Percentiles rank a stretch among this genome's conserved stretches.
Conservation (phyloP, 768 basidiomycete species). For the Tricholoma hemisulphureum region DNA sequence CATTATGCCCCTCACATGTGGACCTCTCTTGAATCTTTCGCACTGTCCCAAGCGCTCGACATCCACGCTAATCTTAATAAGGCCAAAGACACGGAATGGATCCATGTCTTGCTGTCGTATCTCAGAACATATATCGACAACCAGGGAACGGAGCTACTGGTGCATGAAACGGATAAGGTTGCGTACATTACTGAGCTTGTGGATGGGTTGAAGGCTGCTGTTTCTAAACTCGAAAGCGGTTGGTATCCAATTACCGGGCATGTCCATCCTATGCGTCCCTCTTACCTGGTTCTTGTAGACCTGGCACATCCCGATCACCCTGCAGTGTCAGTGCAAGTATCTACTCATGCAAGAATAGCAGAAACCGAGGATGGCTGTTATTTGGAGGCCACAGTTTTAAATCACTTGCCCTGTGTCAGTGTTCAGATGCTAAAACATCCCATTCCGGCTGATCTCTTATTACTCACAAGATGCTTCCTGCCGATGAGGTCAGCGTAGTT, state of each 20-base stretch:
- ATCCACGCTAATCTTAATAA: conserved; percentile 58
- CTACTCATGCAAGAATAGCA: conserved; percentile 46
- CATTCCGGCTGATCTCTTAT: conserved; percentile 3
- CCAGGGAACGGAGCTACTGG: conserved; percentile 49
- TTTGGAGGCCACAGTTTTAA: conserved; percentile 59
- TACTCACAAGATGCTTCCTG: conserved; percentile 48
- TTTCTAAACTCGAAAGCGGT: conserved; percentile 57
- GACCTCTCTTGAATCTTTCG: conserved; percentile 76
- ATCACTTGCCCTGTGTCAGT: conserved; percentile 75
- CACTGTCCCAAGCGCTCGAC: conserved; percentile 73
- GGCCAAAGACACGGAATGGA: conserved; percentile 74
- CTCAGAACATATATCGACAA: conserved; percentile 66
- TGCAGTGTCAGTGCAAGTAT: conserved; percentile 52
- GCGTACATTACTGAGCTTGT: conserved; percentile 55
- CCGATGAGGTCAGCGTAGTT: conserved; percentile 61
- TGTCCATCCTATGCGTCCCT: background rate
- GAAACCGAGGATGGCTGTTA: conserved; percentile 66
- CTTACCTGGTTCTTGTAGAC: conserved; percentile 42
- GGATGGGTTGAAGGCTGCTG: conserved; percentile 45
- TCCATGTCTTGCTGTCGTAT: conserved; percentile 73
- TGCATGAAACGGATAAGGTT: conserved; percentile 49
- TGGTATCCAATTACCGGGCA: conserved; percentile 9
- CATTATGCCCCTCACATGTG: conserved; percentile 83
- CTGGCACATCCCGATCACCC: conserved; percentile 69
- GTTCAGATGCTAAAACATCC: background rate